Evolutionary conservation across 129 eudicot species (phyloP).

Genomic region (Lactuca saligna): DNA sequence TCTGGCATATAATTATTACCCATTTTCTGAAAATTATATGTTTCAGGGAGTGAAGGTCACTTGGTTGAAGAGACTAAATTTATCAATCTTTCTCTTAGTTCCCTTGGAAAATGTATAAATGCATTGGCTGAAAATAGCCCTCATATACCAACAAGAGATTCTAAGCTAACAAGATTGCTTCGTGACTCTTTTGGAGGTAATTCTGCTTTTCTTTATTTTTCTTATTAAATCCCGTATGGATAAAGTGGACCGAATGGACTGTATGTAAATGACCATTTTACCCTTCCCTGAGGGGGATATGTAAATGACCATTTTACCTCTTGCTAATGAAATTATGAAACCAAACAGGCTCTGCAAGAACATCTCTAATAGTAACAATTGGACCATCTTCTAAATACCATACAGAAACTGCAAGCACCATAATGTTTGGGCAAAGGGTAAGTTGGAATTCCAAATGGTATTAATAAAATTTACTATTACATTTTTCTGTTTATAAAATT

Average conservation of each 20-base stretch:
- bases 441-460: slow-evolving; percentile 22
- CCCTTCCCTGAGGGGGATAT: too few relatives aligned
- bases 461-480: not conserved
- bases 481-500: slow-evolving; percentile 2
- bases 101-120: slow-evolving; percentile 96
- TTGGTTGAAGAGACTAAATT: slow-evolving; percentile 92
- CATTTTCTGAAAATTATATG: slow-evolving; percentile 9
- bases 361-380: slow-evolving; percentile 83
- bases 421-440: slow-evolving; percentile 97
- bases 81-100: slow-evolving; percentile 90
- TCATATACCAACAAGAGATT: slow-evolving; percentile 96
- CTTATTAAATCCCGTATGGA: too few relatives aligned
- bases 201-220: slow-evolving; percentile 11
- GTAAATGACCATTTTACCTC: too few relatives aligned
- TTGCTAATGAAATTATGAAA: slow-evolving; percentile 27
- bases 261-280: too few relatives aligned
- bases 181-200: slow-evolving; percentile 99
- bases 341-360: slow-evolving; percentile 83
- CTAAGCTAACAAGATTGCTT: slow-evolving; percentile 90
- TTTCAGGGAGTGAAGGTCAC: slow-evolving; percentile 94
- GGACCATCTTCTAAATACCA: slow-evolving; percentile 91
- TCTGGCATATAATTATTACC: not conserved
- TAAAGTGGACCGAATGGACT: too few relatives aligned
- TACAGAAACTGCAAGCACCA: slow-evolving; percentile 89
- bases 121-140: slow-evolving; percentile 95